Base-by-base conservation (phyloP, 371 early-diverging fungal genomes). In the Gilbertella persicaria region DNA sequence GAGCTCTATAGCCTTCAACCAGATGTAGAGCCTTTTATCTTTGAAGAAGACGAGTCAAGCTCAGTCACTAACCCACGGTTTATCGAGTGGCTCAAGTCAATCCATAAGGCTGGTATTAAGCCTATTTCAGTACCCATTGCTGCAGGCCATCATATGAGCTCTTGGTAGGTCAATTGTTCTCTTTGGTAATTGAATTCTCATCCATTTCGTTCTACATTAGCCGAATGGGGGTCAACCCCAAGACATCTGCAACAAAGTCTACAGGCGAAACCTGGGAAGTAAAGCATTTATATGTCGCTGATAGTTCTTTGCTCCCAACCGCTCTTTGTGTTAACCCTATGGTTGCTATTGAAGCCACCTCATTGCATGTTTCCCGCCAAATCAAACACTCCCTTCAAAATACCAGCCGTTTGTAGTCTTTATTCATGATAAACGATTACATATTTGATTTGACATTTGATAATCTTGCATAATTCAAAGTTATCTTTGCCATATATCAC, bases 311-410 rank as follows among this genome's bases (percentile, higher is more conserved):
- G 26, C 85, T 91, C 62, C 91, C 92, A 4, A 85, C 91, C 3
- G 78, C 84, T 25, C 58, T 66, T 45, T 89, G 92, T 48, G 91
- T 91, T 46, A 88, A 89, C 62, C 90, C 91, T 13, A 91, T 91
- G 90, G 68, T 86, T 10, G 83, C 84, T 10, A 71, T 62, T 5
- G 75, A 83, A 55, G 60, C 78, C 17, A 45, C 78, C 24, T 60
- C 66, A 23, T 54, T 76, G 45, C 61, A 58, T 35, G 64, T 80
- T 25, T 33, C 33, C 13, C 33, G 33, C 10, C 6, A 33, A 10
- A 13, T 33, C 4, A 10, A 2, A 12, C 12, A 8, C 13, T 33
- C 33, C 8, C 33, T 33, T 10, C 33, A 13, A 33, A 33, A 10
- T 2, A 33, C 8, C 33, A 33, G 33, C 10, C n/a, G n/a, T n/a